Evolutionary conservation across 129 eudicot genomes (phyloP), one percentile per base, ranked within the genome.

Genomic region (Saussurea involucrata): DNA sequence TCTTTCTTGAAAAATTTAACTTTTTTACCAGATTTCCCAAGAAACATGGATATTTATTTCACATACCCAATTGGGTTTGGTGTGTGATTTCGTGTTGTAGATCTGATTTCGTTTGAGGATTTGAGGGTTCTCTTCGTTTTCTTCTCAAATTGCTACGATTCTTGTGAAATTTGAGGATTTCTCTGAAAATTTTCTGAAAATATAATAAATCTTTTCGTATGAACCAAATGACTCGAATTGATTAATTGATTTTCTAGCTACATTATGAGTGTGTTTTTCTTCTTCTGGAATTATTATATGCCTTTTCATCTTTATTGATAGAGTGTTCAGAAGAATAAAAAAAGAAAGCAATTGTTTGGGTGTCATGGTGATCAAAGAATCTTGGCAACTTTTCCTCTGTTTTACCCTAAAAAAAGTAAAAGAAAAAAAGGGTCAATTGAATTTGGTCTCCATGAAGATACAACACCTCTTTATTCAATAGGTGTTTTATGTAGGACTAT

Each of bases 301-400:
- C 68, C n/a, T 40, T 61, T 61, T 55, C 9, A 65, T 80, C 28
- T 72, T 64, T 25, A 18, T 21, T 64, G 66, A 24, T 64, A 21
- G 42, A 34, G 27, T 73, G 69, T 66, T 32, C 66, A 20, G 66
- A 80, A n/a, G 68, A 72, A 66, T 61, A 79, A 21, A 72, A 53
- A 42, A 72, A 40, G 24, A 42, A 72, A 40, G n/a, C 55, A 13
- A 32, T 44, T 25, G 74, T 66, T 80, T 80, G 75, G 68, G 78
- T 66, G 61, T 15, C n/a, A 72, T 72, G 66, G 74, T 53, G 61
- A 80, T 73, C 34, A 73, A 73, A 80, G 83, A 81, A 67, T 74
- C 68, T 68, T 49, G 57, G 32, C 37, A 22, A 49, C 73, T 79
- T 79, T 79, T 12, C 73, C 68, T 64, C 61, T 79, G 57, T 49